phyloP scores from a whole-genome alignment of 1,139 yeast species.

The Hyphopichia pseudoburtonii region DNA sequence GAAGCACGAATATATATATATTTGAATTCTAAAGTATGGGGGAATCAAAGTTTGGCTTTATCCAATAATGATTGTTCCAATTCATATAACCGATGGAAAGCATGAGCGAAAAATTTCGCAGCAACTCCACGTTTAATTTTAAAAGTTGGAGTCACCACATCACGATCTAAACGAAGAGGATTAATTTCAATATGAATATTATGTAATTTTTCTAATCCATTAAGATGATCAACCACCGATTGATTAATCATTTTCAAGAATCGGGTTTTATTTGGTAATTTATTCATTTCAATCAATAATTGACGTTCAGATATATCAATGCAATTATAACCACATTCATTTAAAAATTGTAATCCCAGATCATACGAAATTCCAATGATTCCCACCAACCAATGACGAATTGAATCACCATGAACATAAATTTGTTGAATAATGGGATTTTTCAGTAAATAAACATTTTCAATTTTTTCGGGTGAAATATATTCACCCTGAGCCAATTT shows the following conservation, averaged over 20 bases:
- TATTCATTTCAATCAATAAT: slow-evolving; percentile 14
- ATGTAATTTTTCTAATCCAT: slow-evolving; percentile 32
- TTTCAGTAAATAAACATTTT: slow-evolving; percentile 34
- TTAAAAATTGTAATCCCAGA: slow-evolving; percentile 19
- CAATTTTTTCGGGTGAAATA: slow-evolving; percentile 44
- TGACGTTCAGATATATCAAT: slow-evolving; percentile 12
- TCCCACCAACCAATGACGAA: slow-evolving; percentile 60
- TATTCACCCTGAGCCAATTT: slow-evolving; percentile 48
- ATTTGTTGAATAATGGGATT: slow-evolving; percentile 35
- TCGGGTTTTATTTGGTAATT: slow-evolving; percentile 16
- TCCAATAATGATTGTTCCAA: slow-evolving; percentile 24
- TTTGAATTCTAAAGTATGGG: no score
- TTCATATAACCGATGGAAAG: slow-evolving; percentile 10
- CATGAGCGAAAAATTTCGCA: slow-evolving; percentile 17
- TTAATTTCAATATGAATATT: slow-evolving; percentile 34
- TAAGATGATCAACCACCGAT: slow-evolving; percentile 21
- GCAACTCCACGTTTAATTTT: slow-evolving; percentile 35
- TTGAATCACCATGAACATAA: slow-evolving; percentile 61
- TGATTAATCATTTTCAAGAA: slow-evolving; percentile 25
- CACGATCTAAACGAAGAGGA: slow-evolving; percentile 30
- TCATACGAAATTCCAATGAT: slow-evolving; percentile 51
- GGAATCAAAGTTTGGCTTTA: slow-evolving; percentile 6
- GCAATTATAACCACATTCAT: slow-evolving; percentile 15
- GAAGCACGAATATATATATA: no score
- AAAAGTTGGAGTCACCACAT: slow-evolving; percentile 42